phyloP scores from a whole-genome alignment of 441 rosid genomes.

The Cnidoscolus chayamansa region DNA sequence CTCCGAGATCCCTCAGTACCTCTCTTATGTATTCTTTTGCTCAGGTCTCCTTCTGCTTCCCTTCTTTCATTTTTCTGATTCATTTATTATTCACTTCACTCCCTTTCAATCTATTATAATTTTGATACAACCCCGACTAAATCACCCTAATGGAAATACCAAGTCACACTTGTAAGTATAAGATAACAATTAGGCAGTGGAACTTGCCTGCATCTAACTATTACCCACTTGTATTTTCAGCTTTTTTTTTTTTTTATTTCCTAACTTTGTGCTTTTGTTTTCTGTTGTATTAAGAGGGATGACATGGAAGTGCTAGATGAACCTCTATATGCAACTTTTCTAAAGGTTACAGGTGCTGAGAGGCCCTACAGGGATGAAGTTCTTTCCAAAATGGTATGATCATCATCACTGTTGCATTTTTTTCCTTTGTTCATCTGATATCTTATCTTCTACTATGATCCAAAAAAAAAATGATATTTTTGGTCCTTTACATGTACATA shows the following conservation, averaged over 20 bases:
- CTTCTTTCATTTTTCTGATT: background rate
- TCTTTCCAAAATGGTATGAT: slow-evolving; percentile 54
- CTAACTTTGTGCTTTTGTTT: background rate
- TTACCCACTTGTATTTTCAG: background rate
- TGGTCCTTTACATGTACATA: background rate
- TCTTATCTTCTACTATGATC: background rate
- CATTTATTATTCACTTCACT: background rate
- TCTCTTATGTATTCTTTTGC: slow-evolving; percentile 81
- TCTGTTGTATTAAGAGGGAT: slow-evolving; percentile 48
- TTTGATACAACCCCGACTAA: background rate
- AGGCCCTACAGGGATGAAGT: slow-evolving; percentile 70
- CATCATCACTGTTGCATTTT: background rate
- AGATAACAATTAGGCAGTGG: too few species aligned
- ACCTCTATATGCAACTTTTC: slow-evolving; percentile 67
- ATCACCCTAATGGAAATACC: too few species aligned
- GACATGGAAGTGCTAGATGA: slow-evolving; percentile 79
- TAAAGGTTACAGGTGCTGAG: slow-evolving; percentile 45
- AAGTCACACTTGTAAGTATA: too few species aligned
- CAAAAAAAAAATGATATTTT: background rate
- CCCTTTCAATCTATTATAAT: background rate
- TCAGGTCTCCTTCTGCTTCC: slow-evolving; percentile 39
- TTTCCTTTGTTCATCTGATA: too few species aligned
- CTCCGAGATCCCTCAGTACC: slow-evolving; percentile 90
- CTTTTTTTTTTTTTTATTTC: background rate
- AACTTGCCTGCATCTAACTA: too few species aligned